Base-by-base conservation (phyloP, 441 rosid species). In the Erodium texanum region DNA sequence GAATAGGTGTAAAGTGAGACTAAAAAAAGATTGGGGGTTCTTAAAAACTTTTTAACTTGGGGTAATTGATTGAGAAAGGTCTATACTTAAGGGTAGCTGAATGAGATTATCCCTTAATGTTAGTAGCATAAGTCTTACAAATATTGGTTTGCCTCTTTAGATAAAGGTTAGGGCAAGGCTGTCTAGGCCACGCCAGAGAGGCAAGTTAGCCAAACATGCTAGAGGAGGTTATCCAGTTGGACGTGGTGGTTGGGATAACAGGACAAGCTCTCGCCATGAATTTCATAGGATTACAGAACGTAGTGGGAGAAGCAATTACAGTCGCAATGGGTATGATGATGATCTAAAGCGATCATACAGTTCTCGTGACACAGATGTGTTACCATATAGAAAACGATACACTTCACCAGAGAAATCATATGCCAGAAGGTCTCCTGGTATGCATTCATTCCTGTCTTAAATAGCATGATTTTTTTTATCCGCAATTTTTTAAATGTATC, bases 111-210 rank as follows among this genome's bases (percentile, higher is more conserved):
- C n/a, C n/a, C n/a, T 48, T 48, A 7, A n/a, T 16, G 22, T 16
- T 52, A 16, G 59, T 52, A 5, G 20, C 59, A 52, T 16, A 52
- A 5, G 59, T 20, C 59, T 52, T 16, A 52, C 22, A 52, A 16
- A 52, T 27, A 16, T 11, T 52, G 7, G 1, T 3, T 52, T 16
- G 20, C 56, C 6, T 52, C 15, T 52, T 52, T 16, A 52, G 59
- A 52, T 52, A n/a, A 52, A 52, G 7, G 9, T 52, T 52, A 52
- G 59, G 59, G 59, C 59, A 52, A 52, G 59, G 59, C 59, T 52
- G 18, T 52, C 59, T 52, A 52, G 59, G 59, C 59, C 59, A 16
- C 59, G 59, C 18, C 59, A 52, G 22, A 52, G 59, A 52, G 59
- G 59, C 14, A 52, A 52, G 22, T 52, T 52, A 52, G 59, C 59